A percentile compares a stretch with the other conserved stretches of the same genome.
Conservation (phyloP, 2,329 filamentous ascomycete species). For the Westerdykella ornata region DNA sequence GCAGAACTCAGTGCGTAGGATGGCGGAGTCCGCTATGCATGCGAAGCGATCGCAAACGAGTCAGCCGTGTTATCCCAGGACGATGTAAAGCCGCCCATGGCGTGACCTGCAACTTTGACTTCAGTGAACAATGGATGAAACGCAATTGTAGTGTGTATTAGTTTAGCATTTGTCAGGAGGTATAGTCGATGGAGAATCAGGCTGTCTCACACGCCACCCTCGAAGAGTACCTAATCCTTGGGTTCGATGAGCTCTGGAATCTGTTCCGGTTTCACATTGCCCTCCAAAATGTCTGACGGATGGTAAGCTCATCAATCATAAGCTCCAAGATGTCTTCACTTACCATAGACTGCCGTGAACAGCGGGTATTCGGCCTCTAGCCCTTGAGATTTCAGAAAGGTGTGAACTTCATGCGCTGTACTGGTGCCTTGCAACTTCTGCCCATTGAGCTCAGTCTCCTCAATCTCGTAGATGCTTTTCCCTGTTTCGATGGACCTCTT, state of each 20-base stretch:
- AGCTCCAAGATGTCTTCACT: conserved; percentile 16
- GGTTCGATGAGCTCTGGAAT: conserved; percentile 60
- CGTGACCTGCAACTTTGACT: too few relatives aligned
- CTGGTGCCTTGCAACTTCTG: conserved; percentile 94
- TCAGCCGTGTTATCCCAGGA: too few relatives aligned
- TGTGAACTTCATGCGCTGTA: conserved; percentile 86
- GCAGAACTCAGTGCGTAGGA: too few relatives aligned
- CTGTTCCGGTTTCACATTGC: conserved; percentile 68
- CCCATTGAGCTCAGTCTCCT: conserved; percentile 83
- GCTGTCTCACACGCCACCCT: too few relatives aligned
- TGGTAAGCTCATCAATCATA: neutral
- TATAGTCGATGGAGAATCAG: too few relatives aligned
- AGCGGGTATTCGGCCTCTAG: conserved; percentile 80
- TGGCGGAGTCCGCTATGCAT: too few relatives aligned
- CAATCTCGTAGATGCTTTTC: conserved; percentile 76
- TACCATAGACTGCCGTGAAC: conserved; percentile 76
- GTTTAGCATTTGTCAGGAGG: too few relatives aligned
- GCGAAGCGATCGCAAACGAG: too few relatives aligned
- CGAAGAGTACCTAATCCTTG: conserved; percentile 13
- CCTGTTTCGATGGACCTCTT: conserved; percentile 78
- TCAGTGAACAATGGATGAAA: too few relatives aligned
- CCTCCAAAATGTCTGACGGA: conserved; percentile 61
- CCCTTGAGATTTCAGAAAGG: conserved; percentile 72
- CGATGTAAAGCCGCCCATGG: too few relatives aligned
- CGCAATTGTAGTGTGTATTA: too few relatives aligned